Evolutionary conservation across 2,329 filamentous ascomycete genomes (phyloP), one percentile per base, ranked within the genome.

Genomic region (Chaetomiaceae sp.): DNA sequence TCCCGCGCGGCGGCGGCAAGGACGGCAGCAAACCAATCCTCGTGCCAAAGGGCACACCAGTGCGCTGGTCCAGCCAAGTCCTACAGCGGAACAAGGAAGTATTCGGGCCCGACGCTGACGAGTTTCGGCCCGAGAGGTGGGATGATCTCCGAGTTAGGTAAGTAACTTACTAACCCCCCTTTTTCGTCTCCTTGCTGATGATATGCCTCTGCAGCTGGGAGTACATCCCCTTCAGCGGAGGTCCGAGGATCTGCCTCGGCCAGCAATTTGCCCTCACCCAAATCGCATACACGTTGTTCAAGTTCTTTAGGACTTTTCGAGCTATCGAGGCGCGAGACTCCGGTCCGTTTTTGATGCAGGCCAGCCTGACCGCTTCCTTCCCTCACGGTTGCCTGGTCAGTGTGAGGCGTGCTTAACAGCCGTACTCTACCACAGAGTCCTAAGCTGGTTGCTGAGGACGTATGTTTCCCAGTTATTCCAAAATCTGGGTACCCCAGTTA

Each of bases 51-150:
- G 72, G 72, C 9, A 69, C 66, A 2, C 34, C 62, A 1, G 65
- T 72, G n/a, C 63, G 69, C 4, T 75, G 67, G 60, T 68, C 64
- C 11, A 34, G 64, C 3, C 69, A 69, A 55, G 62, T 61, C 19
- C 55, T 75, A 40, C 72, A 75, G 22, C 67, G 73, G 4, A 66
- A 72, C 12, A 69, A 70, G 47, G 70, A 72, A 33, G 63, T 75
- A 4, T 78, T 63, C 34, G 75, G 76, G 0, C 59, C 66, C 0
- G 74, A 77, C 47, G 72, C 72, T 1, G 66, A 73, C 3, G 70
- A 71, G 58, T 78, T 77, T 60, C 65, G 68, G 0, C 75, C 75
- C 0, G 75, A 78, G 60, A 67, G 75, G 19, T 78, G 75, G 71
- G 69, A 72, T 3, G 63, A 62, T 33, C 59, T 68, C 15, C 64